Evolutionary conservation across 306 rosid species (phyloP), one percentile per base, ranked within the genome.

Genomic region (Pyrus bretschneideri): DNA sequence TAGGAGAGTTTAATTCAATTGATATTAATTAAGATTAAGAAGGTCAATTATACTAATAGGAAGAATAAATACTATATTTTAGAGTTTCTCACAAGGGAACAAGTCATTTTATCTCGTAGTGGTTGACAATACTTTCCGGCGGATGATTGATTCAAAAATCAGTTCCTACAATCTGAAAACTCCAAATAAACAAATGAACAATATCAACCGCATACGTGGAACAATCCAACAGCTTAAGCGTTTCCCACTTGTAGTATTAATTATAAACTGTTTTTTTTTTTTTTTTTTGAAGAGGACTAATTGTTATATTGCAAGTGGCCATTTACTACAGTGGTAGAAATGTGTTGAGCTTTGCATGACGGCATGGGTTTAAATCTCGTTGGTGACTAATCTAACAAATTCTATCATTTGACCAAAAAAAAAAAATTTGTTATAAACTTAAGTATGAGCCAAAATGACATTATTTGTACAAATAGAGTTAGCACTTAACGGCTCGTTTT

Each of bases 331-430:
- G 9, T 35, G 40, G 40, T 35, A 1, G 0, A 35, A 35, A 35
- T 0, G 9, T 35, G 9, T 35, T 35, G 9, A 35, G 40, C 1
- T 1, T 35, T 35, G 9, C 40, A 35, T 35, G 9, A 35, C 9
- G 40, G 40, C 0, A 0, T 35, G 40, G 2, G 2, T 35, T 35
- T 0, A 35, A 0, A 35, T 35, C 9, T 35, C 2, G 0, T 6
- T 35, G 0, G 40, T 35, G 9, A 2, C 40, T 35, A 35, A 35
- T 35, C 8, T 33, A 33, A 33, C 9, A 35, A 35, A 35, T 35
- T 35, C 1, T 35, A 1, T 35, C 40, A 4, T 6, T 6, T 35
- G 40, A 35, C 40, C 40, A 6, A 6, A 35, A 33, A 31, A 33
- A 6, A 35, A 40, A 8, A 25, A 23, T 23, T 38, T 40, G 45